Evolutionary conservation across 2,329 filamentous ascomycete species (phyloP), one percentile per base, ranked within the genome.

Genomic region (Aspergillus latus): DNA sequence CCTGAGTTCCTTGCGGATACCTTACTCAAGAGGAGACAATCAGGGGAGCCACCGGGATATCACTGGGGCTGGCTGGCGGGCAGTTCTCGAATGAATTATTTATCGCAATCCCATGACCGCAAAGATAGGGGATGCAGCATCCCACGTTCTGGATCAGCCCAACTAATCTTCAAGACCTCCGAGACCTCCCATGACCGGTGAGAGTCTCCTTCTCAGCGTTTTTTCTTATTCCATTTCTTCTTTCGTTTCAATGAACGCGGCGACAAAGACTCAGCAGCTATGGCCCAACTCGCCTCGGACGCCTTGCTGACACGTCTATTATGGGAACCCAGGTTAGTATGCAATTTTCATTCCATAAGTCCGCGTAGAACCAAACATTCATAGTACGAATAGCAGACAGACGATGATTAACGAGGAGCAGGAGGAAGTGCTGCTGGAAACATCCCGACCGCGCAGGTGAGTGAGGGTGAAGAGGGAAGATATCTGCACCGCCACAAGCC

Each of bases 281-380:
- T 66, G 63, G 52, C 64, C 45, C 53, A 49, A 50, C 48, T 55
- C 44, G 60, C 56, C 21, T 54, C 64, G 9, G 62, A 62, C 46
- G 58, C 60, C 40, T 61, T 68, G 36, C 52, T 72, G 50, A 66
- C 67, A 32, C 63, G 68, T 49, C 59, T 72, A 28, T 59, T 64
- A 39, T 72, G 69, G 68, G 69, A 72, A 59, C 66, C 68, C 32
- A 67, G 63, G 70, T 72, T 28, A 62, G 69, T 69, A 26, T 28
- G 43, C 50, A 39, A 21, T 39, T 47, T 37, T 29, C 21, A 34
- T 52, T 11, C n/a, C 10, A 37, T 16, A 47, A 34, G 36, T 13
- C n/a, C 2, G 44, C 5, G 52, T 47, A 54, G 44, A 42, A 15
- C 8, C 21, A n/a, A 42, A n/a, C 30, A 45, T 49, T 21, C 10